Percentiles rank a stretch among this genome's conserved stretches.
phyloP scores from a whole-genome alignment of 768 basidiomycete genomes.

The Clavulina sp. region DNA sequence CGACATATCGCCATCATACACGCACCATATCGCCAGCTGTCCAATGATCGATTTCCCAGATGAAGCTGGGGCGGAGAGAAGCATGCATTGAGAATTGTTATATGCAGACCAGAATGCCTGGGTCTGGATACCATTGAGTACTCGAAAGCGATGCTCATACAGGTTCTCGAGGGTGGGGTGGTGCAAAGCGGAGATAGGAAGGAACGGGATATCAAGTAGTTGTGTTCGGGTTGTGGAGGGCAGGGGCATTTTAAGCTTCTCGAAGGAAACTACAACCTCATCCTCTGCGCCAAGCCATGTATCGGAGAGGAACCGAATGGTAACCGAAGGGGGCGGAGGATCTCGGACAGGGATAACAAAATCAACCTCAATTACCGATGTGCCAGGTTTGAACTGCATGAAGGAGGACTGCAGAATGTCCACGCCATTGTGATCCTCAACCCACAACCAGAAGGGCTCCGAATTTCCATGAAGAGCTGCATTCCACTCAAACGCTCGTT shows the following conservation, averaged over 20 bases:
- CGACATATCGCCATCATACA: conserved; percentile 2
- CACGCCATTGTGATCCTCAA: conserved; percentile 71
- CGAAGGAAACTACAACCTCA: conserved; percentile 42
- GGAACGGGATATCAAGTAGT: conserved; percentile 56
- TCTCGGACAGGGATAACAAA: conserved; percentile 65
- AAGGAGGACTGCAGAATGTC: conserved; percentile 68
- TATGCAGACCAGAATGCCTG: conserved; percentile 73
- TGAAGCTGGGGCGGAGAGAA: conserved; percentile 64
- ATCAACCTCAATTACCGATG: conserved; percentile 40
- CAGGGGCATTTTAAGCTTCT: conserved; percentile 58
- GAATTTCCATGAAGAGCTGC: conserved; percentile 48
- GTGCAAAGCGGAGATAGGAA: conserved; percentile 37
- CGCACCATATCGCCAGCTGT: conserved; percentile 57
- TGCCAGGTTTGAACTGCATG: conserved; percentile 51
- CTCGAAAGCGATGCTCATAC: conserved; percentile 28
- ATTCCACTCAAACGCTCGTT: conserved; percentile 65
- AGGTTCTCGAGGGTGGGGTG: conserved; percentile 28
- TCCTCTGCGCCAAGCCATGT: conserved; percentile 88
- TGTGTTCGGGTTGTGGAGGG: conserved; percentile 38
- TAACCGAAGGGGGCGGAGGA: conserved; percentile 43
- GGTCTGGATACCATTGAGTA: conserved; percentile 75
- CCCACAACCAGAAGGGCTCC: conserved; percentile 93
- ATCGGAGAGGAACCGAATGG: conserved; percentile 70
- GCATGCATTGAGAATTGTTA: conserved; percentile 44
- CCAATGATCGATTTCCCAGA: conserved; percentile 67